A percentile compares a stretch with the other conserved stretches of the same genome.
Evolutionary conservation across 2,329 filamentous ascomycete species (phyloP).

Genomic region (Fusarium napiforme): DNA sequence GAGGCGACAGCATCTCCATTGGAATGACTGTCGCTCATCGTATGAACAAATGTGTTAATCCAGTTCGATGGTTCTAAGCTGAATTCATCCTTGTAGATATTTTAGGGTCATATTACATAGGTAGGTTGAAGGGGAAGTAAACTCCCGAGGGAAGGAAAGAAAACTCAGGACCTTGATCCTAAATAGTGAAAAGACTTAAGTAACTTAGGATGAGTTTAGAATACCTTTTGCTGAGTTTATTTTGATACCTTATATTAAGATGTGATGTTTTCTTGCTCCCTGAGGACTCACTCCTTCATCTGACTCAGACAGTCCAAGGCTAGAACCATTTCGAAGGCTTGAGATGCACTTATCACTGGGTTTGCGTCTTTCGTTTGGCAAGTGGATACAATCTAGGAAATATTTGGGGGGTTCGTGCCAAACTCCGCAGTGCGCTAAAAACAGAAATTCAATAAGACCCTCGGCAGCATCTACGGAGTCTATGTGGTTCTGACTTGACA

Average conservation of each 20-base stretch:
- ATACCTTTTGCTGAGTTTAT: not conserved
- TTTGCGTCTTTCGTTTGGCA: conserved; percentile 13
- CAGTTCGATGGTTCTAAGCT: not conserved
- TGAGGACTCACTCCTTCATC: not conserved
- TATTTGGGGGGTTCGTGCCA: not conserved
- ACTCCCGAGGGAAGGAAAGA: not conserved
- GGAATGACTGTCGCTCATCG: not conserved
- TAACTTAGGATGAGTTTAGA: not conserved
- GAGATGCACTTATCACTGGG: not conserved
- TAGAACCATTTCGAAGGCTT: conserved; percentile 13
- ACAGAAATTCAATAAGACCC: not conserved
- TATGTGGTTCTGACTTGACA: not conserved
- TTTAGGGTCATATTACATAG: not conserved
- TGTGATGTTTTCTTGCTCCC: not conserved
- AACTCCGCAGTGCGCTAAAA: conserved; percentile 8
- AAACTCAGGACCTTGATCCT: not conserved
- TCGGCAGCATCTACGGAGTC: not conserved
- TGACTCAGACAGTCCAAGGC: not conserved
- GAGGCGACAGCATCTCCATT: not conserved
- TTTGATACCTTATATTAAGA: not conserved
- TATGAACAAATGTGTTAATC: not conserved
- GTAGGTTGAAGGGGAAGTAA: not conserved
- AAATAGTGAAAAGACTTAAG: not conserved
- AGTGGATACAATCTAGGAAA: conserved; percentile 12
- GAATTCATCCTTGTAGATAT: not conserved